phyloP scores from a whole-genome alignment of 345 rosid genomes.

The Excoecaria cochinchinensis region DNA sequence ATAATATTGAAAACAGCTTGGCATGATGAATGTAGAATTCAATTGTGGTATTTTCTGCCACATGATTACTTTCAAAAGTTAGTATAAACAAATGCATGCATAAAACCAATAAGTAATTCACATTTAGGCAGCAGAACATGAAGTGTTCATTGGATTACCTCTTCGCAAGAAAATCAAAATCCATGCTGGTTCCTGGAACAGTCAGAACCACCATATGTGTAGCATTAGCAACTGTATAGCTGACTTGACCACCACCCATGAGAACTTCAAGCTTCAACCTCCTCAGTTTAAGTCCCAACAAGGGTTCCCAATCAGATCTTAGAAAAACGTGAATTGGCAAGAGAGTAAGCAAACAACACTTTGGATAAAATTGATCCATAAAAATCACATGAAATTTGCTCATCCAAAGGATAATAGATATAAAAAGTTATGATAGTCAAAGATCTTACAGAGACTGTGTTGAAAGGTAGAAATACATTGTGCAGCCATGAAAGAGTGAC shows the following conservation, averaged over 20 bases:
- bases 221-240: slow-evolving; percentile 51
- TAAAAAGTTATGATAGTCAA: neutral
- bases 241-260: slow-evolving; percentile 79
- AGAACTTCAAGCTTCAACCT: slow-evolving; percentile 70
- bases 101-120: neutral
- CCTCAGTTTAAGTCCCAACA: slow-evolving; percentile 52
- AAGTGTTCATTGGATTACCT: slow-evolving; percentile 37
- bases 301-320: slow-evolving; percentile 51
- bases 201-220: slow-evolving; percentile 71
- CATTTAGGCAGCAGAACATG: neutral
- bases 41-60: neutral
- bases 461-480: slow-evolving; percentile 49
- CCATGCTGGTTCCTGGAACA: slow-evolving; percentile 41
- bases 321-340: slow-evolving; percentile 34
- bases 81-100: neutral
- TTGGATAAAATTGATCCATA: neutral
- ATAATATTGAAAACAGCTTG: neutral
- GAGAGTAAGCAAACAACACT: slow-evolving; percentile 5
- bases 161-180: slow-evolving; percentile 40
- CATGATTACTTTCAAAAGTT: neutral
- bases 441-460: slow-evolving; percentile 48
- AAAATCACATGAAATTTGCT: neutral
- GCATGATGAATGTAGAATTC: neutral
- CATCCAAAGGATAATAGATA: neutral
- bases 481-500: slow-evolving; percentile 67